Evolutionary conservation across 768 basidiomycete genomes (phyloP), one percentile per base, ranked within the genome.

Genomic region (Pleurotus sapidus): DNA sequence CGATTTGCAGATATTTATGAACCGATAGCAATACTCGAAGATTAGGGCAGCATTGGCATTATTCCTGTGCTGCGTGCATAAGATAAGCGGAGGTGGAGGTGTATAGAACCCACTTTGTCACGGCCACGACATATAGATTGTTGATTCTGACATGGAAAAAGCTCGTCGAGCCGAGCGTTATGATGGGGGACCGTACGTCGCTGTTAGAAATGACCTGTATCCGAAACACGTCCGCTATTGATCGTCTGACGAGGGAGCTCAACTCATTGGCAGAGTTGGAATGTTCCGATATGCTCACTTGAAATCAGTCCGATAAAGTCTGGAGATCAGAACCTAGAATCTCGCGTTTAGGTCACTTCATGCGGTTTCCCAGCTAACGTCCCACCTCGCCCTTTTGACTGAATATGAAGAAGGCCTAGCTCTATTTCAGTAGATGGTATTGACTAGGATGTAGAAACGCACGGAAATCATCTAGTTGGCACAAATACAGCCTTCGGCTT

Each of bases 201-300:
- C 91, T 93, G 75, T 94, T 98, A 38, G 96, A 97, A 51, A 99
- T 90, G 68, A 99, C 97, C 71, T 99, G 97, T 70, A 99, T 98
- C 63, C 97, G 87, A 72, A 99, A 99, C 27, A 99, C 95, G 68
- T 97, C 95, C 39, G 95, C 92, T 63, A 97, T 96, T 43, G 95
- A 94, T 56, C 95, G 93, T 76, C 95, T 97, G 62, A 3, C 63
- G 49, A 42, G 8, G 15, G 50, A 43, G 23, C 45, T 62, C 46
- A 64, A 42, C 17, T 34, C 48, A 39, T 11, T 47, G 23, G 5
- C 15, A 48, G 24, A 45, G 20, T 20, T 20, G 20, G 20, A 20
- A 20, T 20, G 27, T 56, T 17, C 14, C 56, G 6, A 54, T 3
- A 39, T 8, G 65, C 81, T 72, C 72, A 96, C 97, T 96, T 98